phyloP scores from a whole-genome alignment of 1,139 yeast genomes.

The Geotrichum aggregatum region DNA sequence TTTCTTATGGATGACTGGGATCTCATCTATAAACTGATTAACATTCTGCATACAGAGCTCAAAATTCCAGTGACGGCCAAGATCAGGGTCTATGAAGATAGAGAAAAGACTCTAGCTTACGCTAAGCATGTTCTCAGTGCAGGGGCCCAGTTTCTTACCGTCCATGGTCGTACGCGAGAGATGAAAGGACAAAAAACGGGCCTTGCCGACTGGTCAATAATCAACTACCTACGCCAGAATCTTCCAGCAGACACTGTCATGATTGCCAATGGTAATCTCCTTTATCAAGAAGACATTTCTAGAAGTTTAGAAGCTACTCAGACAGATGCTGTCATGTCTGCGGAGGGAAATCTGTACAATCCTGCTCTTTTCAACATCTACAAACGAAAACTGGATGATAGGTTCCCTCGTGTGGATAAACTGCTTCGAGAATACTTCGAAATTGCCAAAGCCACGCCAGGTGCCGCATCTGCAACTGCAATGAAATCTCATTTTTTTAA shows the following conservation, averaged over 20 bases:
- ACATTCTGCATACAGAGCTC: slow-evolving; percentile 65
- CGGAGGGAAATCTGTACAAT: slow-evolving; percentile 89
- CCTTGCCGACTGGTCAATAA: slow-evolving; percentile 84
- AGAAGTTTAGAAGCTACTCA: slow-evolving; percentile 59
- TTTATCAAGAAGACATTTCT: slow-evolving; percentile 74
- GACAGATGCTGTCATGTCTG: slow-evolving; percentile 95
- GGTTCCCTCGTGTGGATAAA: slow-evolving; percentile 80
- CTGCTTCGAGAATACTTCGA: slow-evolving; percentile 85
- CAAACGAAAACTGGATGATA: slow-evolving; percentile 50
- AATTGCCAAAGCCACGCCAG: slow-evolving; percentile 61
- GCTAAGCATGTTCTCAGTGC: slow-evolving; percentile 90
- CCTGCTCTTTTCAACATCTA: slow-evolving; percentile 70
- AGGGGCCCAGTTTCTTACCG: slow-evolving; percentile 92
- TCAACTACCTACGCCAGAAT: slow-evolving; percentile 70
- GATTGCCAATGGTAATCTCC: slow-evolving; percentile 87
- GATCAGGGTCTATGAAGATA: slow-evolving; percentile 82
- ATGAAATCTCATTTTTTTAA: slow-evolving; percentile 94
- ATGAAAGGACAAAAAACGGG: slow-evolving; percentile 98
- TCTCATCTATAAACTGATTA: slow-evolving; percentile 65
- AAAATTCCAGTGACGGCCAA: slow-evolving; percentile 92
- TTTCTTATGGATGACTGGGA: slow-evolving; percentile 98
- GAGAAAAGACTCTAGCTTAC: slow-evolving; percentile 77
- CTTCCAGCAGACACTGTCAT: slow-evolving; percentile 80
- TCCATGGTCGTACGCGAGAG: slow-evolving; percentile 93
- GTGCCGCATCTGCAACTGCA: slow-evolving; percentile 72